phyloP scores from a whole-genome alignment of 371 early-diverging fungal species.

The Lichtheimia ramosa region DNA sequence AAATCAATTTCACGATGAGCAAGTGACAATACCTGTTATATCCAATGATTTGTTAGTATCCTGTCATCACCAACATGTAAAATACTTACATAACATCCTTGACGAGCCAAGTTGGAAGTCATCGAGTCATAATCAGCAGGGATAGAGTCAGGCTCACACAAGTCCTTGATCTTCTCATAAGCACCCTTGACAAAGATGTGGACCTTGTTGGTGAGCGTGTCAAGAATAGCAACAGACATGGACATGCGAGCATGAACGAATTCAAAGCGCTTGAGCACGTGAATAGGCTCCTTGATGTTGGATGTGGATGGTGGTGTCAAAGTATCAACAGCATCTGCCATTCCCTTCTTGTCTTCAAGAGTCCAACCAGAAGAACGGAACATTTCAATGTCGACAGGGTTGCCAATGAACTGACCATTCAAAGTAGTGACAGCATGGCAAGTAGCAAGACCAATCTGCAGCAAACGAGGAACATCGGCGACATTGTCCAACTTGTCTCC shows the following conservation, averaged over 20 bases:
- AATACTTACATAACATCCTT: constrained; percentile 65
- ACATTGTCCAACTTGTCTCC: not conserved
- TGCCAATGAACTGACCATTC: constrained; percentile 70
- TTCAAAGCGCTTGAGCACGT: constrained; percentile 72
- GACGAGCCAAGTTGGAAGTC: constrained; percentile 55
- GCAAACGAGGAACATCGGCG: not conserved
- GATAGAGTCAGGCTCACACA: constrained; percentile 49
- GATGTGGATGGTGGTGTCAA: constrained; percentile 16
- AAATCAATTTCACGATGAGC: constrained; percentile 49
- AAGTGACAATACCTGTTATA: constrained; percentile 52
- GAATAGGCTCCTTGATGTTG: constrained; percentile 13
- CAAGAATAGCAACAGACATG: constrained; percentile 74
- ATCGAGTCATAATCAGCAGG: constrained; percentile 62
- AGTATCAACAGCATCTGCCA: constrained; percentile 26
- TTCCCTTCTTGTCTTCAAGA: constrained; percentile 6
- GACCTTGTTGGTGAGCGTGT: constrained; percentile 42
- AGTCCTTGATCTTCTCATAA: constrained; percentile 64
- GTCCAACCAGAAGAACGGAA: constrained; percentile 58
- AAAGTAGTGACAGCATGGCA: constrained; percentile 82
- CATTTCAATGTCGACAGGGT: constrained; percentile 88
- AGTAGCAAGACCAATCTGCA: constrained; percentile 62
- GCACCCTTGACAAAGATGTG: constrained; percentile 79
- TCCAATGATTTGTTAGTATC: too few species aligned
- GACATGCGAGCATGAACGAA: constrained; percentile 79
- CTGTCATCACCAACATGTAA: too few species aligned